Percentiles rank a stretch among this genome's conserved stretches.
These are phyloP conservation scores for Sesbania bispinosa DNA, from an alignment of 306 rosid genomes.

Conservation along the genomic window DNA sequence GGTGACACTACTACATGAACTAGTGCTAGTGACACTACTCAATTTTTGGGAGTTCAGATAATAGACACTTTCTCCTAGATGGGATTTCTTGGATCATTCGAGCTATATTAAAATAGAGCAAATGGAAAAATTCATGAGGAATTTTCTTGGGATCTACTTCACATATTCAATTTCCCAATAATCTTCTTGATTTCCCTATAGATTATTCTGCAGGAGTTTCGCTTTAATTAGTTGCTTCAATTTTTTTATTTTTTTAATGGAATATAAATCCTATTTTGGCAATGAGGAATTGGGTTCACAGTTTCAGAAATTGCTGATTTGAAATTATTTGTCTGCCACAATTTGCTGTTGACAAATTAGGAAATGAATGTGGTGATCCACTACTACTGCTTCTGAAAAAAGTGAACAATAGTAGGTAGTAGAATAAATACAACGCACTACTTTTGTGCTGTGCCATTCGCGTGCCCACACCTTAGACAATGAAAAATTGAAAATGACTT, in stretches of 20 bases:
- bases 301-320: slow-evolving; percentile 8
- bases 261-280: slow-evolving; percentile 16
- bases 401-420: neutral
- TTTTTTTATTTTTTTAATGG: neutral
- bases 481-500: neutral
- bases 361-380: slow-evolving; percentile 17
- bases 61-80: slow-evolving; percentile 10
- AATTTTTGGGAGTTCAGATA: neutral
- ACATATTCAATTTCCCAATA: slow-evolving; percentile 22
- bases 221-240: too few species aligned
- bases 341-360: slow-evolving; percentile 3
- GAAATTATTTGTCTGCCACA: slow-evolving; percentile 29
- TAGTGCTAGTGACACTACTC: slow-evolving; percentile 7
- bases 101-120: neutral
- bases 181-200: slow-evolving; percentile 10
- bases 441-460: neutral
- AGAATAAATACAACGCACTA: slow-evolving; percentile 18
- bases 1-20: too few species aligned
- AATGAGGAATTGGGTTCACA: neutral
- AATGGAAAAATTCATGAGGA: neutral
- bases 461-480: neutral
- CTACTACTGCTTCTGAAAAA: slow-evolving; percentile 3
- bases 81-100: slow-evolving; percentile 33
- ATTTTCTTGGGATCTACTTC: slow-evolving; percentile 33
- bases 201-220: neutral